A percentile compares a stretch with the other conserved stretches of the same genome.
Conservation (phyloP, 345 rosid species). For the Ceriops decandra region DNA sequence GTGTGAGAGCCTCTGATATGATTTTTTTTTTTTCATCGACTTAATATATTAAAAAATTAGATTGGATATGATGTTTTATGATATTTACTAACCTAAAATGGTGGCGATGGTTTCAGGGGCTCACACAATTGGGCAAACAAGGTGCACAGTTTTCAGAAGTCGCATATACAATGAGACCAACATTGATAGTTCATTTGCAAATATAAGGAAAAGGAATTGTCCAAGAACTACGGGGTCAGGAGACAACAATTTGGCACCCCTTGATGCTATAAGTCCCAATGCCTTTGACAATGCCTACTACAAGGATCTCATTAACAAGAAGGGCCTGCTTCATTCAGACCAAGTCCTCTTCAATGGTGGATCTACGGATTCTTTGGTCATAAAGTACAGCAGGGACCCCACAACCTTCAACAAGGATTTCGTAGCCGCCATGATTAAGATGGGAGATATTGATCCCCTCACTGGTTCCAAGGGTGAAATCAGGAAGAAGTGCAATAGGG, state of each 20-base stretch:
- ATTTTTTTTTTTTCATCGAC: too few species aligned
- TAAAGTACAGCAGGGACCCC: slow-evolving; percentile 6
- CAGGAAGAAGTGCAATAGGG: slow-evolving; percentile 17
- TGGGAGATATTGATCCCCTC: slow-evolving; percentile 25
- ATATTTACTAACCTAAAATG: too few species aligned
- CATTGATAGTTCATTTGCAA: slow-evolving; percentile 59
- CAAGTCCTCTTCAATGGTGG: slow-evolving; percentile 73
- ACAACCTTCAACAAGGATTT: slow-evolving; percentile 15
- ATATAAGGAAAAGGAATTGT: slow-evolving; percentile 37
- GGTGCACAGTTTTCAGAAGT: slow-evolving; percentile 57
- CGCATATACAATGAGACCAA: slow-evolving; percentile 69
- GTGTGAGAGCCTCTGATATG: too few species aligned
- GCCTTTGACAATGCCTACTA: slow-evolving; percentile 65
- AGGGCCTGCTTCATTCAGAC: slow-evolving; percentile 75
- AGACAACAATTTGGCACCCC: slow-evolving; percentile 61
- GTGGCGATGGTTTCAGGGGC: slow-evolving; percentile 34
- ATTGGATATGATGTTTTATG: too few species aligned
- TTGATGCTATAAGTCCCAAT: slow-evolving; percentile 52
- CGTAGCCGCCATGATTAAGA: slow-evolving; percentile 24
- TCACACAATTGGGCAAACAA: slow-evolving; percentile 77
- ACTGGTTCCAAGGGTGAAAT: slow-evolving; percentile 25
- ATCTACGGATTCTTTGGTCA: slow-evolving; percentile 19
- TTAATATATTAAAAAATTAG: neutral
- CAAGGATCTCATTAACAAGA: slow-evolving; percentile 55
- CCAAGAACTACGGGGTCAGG: slow-evolving; percentile 49